Evolutionary conservation across 768 basidiomycete genomes (phyloP).

Genomic region (Daedaleopsis nitida): DNA sequence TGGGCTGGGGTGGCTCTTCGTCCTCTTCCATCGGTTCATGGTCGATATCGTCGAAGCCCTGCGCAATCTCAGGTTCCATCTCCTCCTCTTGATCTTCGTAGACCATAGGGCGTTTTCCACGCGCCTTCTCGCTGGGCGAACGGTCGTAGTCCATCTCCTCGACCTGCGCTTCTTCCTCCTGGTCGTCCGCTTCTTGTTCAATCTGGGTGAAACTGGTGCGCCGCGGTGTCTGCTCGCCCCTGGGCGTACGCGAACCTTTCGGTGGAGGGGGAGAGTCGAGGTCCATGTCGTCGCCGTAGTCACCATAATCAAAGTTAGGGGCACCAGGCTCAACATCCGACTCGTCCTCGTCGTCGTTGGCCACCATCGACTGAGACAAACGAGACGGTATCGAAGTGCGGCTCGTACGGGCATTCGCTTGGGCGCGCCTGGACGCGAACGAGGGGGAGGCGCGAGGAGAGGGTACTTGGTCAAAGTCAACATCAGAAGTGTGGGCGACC

Average conservation of each 20-base stretch:
- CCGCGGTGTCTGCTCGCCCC: constrained; percentile 6
- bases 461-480: constrained; percentile 39
- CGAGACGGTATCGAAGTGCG: constrained; percentile 25
- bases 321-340: constrained; percentile 6
- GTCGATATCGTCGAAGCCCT: constrained; percentile 34
- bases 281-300: constrained; percentile 17
- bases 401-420: constrained; percentile 11
- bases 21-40: constrained; percentile 30
- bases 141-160: constrained; percentile 18
- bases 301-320: constrained; percentile 20
- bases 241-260: constrained; percentile 4
- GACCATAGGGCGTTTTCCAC: constrained; percentile 33
- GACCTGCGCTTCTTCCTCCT: constrained; percentile 41
- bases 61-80: constrained; percentile 46
- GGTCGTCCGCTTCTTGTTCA: constrained; percentile 47
- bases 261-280: constrained; percentile 7
- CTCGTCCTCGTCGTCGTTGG: constrained; percentile 18
- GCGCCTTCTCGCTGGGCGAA: constrained; percentile 19
- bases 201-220: constrained; percentile 47
- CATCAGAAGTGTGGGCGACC: constrained; percentile 30
- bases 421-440: constrained; percentile 24
- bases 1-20: constrained; percentile 26
- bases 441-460: constrained; percentile 32
- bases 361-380: constrained; percentile 24
- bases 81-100: constrained; percentile 28